Base-by-base conservation (phyloP, 768 basidiomycete genomes). In the Boletus coccyginus region DNA sequence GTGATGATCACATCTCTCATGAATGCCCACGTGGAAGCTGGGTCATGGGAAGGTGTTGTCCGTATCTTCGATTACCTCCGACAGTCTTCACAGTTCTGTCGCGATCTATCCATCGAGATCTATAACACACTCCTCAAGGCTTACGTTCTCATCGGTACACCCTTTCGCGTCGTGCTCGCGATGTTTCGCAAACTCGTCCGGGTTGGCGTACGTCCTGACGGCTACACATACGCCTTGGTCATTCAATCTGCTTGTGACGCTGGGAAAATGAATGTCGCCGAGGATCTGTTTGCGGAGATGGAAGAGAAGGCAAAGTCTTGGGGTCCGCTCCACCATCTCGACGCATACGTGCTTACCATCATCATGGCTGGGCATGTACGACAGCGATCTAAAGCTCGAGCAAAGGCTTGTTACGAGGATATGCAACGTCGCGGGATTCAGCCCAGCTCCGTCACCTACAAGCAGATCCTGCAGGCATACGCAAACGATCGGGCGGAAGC, bases 121-220 rank as follows among this genome's bases (percentile, higher is more conserved):
- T 87, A 85, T 71, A 93, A 93, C 69, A 84, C 84, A 27, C 78
- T 97, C 27, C 74, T 96, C 61, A 92, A 91, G 71, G 92, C 92
- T 3, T 89, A 92, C 64, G 82, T 96, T 51, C 75, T 88, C 46
- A 81, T 91, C 36, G 92, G 89, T 27, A 83, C 91, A 3, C 92
- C 94, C 0, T 90, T 88, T 62, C 69, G 71, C 33, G 68, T 83
- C 29, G 86, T 94, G 40, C 74, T 82, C 29, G 69, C 74, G 5
- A 65, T 91, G 36, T 93, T 94, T 71, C 73, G 77, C 43, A 78
- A 76, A 51, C 72, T 92, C 53, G 70, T 75, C 54, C 64, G 73
- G 38, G 67, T 75, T 8, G 79, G 80, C 4, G 66, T 87, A 16
- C 75, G 76, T 39, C 88, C 92, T 0, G 81, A 88, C 60, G 69